phyloP scores from a whole-genome alignment of 2,329 filamentous ascomycete genomes.

The Trichoderma endophyticum region DNA sequence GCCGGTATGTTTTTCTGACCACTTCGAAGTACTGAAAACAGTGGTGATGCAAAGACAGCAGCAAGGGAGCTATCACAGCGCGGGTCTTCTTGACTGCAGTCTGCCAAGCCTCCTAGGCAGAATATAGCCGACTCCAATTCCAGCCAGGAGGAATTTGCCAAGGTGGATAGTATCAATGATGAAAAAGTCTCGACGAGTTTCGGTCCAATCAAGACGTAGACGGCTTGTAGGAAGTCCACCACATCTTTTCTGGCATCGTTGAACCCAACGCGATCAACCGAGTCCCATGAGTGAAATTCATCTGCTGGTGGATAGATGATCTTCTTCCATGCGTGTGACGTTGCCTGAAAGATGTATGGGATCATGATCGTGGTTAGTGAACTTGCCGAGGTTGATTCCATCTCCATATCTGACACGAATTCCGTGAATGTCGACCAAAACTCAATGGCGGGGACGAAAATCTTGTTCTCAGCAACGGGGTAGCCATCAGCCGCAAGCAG shows the following conservation, averaged over 20 bases:
- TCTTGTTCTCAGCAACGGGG: slow-evolving; percentile 68
- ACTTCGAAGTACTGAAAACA: slow-evolving; percentile 55
- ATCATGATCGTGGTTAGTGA: slow-evolving; percentile 44
- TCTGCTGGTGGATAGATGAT: slow-evolving; percentile 62
- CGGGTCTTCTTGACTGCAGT: slow-evolving; percentile 59
- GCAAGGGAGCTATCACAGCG: slow-evolving; percentile 57
- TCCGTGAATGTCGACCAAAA: slow-evolving; percentile 80
- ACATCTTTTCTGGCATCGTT: slow-evolving; percentile 73
- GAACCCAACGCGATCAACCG: slow-evolving; percentile 64
- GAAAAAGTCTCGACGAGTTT: slow-evolving; percentile 56
- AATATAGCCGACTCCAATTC: slow-evolving; percentile 60
- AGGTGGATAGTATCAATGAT: slow-evolving; percentile 50
- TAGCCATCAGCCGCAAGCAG: slow-evolving; percentile 64
- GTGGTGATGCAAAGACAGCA: slow-evolving; percentile 58
- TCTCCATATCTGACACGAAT: slow-evolving; percentile 56
- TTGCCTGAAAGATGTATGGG: slow-evolving; percentile 58
- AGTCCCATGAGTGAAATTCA: slow-evolving; percentile 64
- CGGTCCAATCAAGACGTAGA: slow-evolving; percentile 60
- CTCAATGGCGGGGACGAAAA: slow-evolving; percentile 71
- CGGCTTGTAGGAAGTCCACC: slow-evolving; percentile 71
- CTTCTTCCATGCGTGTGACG: slow-evolving; percentile 66
- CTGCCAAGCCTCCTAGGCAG: slow-evolving; percentile 64
- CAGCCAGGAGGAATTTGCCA: slow-evolving; percentile 51
- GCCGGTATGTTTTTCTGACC: slow-evolving; percentile 53
- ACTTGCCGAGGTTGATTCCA: slow-evolving; percentile 56